Percentiles rank a stretch among this genome's conserved stretches.
Evolutionary conservation across 257 asterid species (phyloP).

Genomic region (Nemophila menziesii): DNA sequence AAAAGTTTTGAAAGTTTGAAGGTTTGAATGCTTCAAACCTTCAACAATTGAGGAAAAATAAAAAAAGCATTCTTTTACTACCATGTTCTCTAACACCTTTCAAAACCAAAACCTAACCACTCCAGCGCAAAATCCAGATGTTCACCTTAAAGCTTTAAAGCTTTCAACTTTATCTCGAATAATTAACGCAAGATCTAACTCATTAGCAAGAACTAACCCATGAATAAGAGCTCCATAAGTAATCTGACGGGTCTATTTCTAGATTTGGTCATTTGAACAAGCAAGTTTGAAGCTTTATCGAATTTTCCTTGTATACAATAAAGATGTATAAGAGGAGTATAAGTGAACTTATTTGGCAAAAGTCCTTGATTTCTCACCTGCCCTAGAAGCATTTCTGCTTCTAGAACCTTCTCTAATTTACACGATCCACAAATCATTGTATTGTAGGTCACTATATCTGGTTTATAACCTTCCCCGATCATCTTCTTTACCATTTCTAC

Average conservation of each 20-base stretch:
- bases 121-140: too few species aligned
- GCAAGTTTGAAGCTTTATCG: conserved; percentile 54
- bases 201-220: conserved; percentile 68
- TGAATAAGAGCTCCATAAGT: conserved; percentile 69
- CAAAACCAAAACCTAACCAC: too few species aligned
- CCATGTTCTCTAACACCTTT: too few species aligned
- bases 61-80: too few species aligned
- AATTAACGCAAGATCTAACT: conserved; percentile 58
- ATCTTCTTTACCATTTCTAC: conserved; percentile 33
- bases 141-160: too few species aligned
- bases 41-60: too few species aligned
- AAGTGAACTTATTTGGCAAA: conserved; percentile 46
- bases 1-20: too few species aligned
- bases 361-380: conserved; percentile 31
- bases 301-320: conserved; percentile 48
- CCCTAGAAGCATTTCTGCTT: conserved; percentile 56
- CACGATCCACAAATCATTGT: conserved; percentile 60
- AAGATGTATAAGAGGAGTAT: conserved; percentile 67
- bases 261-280: conserved; percentile 53
- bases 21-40: too few species aligned
- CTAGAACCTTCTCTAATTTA: conserved; percentile 46
- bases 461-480: conserved; percentile 37
- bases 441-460: conserved; percentile 67
- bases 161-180: conserved; percentile 51
- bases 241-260: conserved; percentile 62